Evolutionary conservation across 306 rosid species (phyloP).

Genomic region (Notholithocarpus densiflorus): DNA sequence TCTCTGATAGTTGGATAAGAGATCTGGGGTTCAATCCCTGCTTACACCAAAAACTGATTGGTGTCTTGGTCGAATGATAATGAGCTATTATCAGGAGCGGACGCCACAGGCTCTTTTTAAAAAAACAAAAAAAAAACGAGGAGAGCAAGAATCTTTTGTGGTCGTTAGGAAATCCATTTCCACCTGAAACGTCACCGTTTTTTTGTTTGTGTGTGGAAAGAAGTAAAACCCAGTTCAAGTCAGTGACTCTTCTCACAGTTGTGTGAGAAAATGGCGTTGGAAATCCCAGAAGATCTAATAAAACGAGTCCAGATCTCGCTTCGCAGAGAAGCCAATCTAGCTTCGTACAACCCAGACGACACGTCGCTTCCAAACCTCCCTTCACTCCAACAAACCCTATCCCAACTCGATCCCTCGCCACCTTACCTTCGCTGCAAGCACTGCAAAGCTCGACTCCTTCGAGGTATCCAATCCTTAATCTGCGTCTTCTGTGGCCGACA

Average conservation of each 20-base stretch:
- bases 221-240: too few relatives aligned
- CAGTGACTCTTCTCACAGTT: too few relatives aligned
- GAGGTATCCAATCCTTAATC: constrained; percentile 54
- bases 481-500: constrained; percentile 77
- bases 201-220: too few relatives aligned
- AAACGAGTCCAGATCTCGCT: constrained; percentile 59
- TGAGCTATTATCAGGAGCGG: too few relatives aligned
- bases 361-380: constrained; percentile 53
- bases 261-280: constrained; percentile 44
- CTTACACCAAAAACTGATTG: rapidly evolving
- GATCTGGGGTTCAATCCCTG: rapidly evolving
- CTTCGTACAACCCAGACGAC: constrained; percentile 64
- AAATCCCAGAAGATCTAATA: constrained; percentile 67
- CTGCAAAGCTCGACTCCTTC: constrained; percentile 72
- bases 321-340: constrained; percentile 57
- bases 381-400: constrained; percentile 53
- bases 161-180: too few relatives aligned
- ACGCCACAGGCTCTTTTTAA: too few relatives aligned
- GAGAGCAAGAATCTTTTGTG: too few relatives aligned
- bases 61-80: rapidly evolving
- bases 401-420: constrained; percentile 74
- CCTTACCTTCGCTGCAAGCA: constrained; percentile 71
- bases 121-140: too few relatives aligned
- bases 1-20: too few relatives aligned
- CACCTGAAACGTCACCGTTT: too few relatives aligned